Conservation (phyloP, 257 asterid species). For the Forsythia viridissima region DNA sequence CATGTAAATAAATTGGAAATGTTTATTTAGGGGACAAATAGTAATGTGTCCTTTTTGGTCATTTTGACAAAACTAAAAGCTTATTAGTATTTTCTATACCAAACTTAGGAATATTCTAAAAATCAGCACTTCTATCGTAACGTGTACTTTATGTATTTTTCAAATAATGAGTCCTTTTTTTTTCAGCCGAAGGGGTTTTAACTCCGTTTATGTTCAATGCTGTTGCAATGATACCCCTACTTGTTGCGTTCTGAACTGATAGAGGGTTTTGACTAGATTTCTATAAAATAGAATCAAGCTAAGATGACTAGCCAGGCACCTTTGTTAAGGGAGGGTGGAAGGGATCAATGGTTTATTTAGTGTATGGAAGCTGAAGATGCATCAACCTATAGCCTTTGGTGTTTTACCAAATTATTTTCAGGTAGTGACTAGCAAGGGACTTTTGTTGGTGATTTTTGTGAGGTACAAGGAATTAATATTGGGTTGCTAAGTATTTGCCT, state of each 20-base stretch:
- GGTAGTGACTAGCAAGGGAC: no score
- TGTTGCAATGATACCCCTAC: neutral
- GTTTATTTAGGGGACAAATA: neutral
- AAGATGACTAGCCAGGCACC: no score
- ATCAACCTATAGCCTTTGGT: neutral
- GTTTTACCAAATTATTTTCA: no score
- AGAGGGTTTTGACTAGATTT: no score
- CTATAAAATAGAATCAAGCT: no score
- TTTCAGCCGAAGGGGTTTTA: neutral
- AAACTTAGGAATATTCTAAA: neutral
- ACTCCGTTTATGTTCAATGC: neutral
- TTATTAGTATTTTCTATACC: neutral
- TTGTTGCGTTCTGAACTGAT: neutral
- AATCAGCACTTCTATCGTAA: neutral
- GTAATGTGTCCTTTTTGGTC: neutral
- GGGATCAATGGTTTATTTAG: neutral
- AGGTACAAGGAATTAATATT: no score
- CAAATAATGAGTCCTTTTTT: no score
- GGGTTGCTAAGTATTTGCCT: no score
- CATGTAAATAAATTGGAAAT: no score
- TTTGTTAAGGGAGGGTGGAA: neutral
- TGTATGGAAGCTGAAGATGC: neutral
- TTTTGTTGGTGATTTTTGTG: no score
- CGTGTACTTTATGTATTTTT: no score
- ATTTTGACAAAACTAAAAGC: neutral